Conservation (phyloP, 2,329 filamentous ascomycete species). For the Colletotrichum tofieldiae region DNA sequence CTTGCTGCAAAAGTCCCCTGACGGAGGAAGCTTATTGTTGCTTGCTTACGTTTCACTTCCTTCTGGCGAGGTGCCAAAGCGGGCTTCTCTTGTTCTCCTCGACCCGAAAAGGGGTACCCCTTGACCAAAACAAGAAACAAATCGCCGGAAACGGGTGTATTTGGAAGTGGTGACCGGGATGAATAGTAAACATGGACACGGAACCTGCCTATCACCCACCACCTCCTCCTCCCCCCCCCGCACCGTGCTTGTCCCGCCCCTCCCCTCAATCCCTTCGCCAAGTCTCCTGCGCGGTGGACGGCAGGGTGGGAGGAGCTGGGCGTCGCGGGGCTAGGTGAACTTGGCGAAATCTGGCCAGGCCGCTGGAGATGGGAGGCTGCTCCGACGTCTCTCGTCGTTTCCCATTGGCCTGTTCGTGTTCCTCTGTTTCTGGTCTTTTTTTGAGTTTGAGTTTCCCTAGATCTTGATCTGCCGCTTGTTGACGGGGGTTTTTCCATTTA, state of each 20-base stretch:
- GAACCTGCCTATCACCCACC: background rate
- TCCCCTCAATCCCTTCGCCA: background rate
- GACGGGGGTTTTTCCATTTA: background rate
- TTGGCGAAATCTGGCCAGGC: background rate
- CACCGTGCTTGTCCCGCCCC: background rate
- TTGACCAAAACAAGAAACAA: background rate
- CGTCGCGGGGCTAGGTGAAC: background rate
- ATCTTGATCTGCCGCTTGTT: background rate
- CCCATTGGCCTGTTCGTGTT: background rate
- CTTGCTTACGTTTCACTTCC: background rate
- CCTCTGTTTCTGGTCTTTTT: background rate
- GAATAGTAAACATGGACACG: conserved; percentile 1
- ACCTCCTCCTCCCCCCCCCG: background rate
- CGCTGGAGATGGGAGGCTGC: too few species aligned
- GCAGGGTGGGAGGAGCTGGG: background rate
- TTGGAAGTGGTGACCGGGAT: background rate
- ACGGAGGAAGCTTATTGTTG: background rate
- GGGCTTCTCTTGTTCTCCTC: background rate
- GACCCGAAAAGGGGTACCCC: background rate
- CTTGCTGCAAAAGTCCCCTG: conserved; percentile 11
- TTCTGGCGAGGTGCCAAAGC: background rate
- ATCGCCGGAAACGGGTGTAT: conserved; percentile 7
- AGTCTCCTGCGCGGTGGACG: conserved; percentile 4
- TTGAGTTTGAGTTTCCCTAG: background rate
- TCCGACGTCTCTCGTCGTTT: background rate